Base-by-base conservation (phyloP, 139 green algal species). In the Chlorella ohadii region DNA sequence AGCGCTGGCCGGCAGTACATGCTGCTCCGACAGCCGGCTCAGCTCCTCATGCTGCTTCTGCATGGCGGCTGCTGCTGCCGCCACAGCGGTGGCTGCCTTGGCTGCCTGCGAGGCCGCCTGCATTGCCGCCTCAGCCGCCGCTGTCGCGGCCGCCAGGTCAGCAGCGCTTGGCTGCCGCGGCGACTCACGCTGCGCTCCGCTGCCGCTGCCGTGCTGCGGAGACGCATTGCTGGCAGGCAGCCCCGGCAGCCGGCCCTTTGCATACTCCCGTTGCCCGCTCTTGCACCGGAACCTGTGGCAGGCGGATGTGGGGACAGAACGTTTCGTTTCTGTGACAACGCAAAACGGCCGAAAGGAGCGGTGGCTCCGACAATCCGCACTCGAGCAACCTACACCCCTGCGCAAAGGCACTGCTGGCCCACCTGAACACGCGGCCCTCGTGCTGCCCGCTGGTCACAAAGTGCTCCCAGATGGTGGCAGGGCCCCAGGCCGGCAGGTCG, bases 391-490 rank as follows among this genome's bases (percentile, higher is more conserved):
- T 9, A 51, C 44, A 51, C 28, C 64, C 17, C 64, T n/a, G n/a
- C n/a, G n/a, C n/a, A n/a, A n/a, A n/a, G n/a, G n/a, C n/a, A n/a
- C n/a, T n/a, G n/a, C 64, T 70, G 33, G 5, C 66, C 28, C 72
- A 90, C 89, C 82, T 88, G 79, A 92, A 88, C 4, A 88, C 75
- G 0, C 92, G 83, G 0, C 88, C 87, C 77, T 95, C 93, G 78
- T 95, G 94, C 78, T 96, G 93, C 16, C 93, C 93, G 75, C 87
- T 86, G 47, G 91, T 89, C 44, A 94, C 90, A 84, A 90, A 95
- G 77, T 96, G 93, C 76, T 88, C 81, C 92, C 92, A 96, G 0
- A 92, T 41, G 16, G 63, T 61, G 0, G 71, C 55, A 0, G 74
- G 64, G 1, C 66, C 72, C 82, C 82, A 86, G 28, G 55, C 51